phyloP scores from a whole-genome alignment of 306 rosid species.

The Quercus mongolica region DNA sequence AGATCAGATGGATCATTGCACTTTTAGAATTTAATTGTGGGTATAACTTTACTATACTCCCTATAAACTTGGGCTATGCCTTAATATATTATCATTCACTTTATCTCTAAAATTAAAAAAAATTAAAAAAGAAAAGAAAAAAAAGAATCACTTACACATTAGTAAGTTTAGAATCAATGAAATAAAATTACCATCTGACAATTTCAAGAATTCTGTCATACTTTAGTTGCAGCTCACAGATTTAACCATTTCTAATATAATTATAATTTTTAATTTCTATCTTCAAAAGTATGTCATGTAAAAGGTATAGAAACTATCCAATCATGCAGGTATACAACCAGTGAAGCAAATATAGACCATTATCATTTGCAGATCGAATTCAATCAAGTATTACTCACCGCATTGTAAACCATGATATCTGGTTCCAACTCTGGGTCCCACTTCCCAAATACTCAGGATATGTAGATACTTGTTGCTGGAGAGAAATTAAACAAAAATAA shows the following conservation, averaged over 20 bases:
- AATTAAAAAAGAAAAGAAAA: too few relatives aligned
- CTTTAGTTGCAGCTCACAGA: too few relatives aligned
- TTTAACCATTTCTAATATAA: too few relatives aligned
- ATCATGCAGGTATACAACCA: neutral
- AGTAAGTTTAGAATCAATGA: neutral
- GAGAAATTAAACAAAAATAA: slow-evolving; percentile 21
- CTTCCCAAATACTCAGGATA: slow-evolving; percentile 78
- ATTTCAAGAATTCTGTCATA: neutral
- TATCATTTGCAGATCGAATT: slow-evolving; percentile 6
- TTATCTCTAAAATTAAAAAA: too few relatives aligned
- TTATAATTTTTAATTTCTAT: neutral
- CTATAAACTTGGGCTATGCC: too few relatives aligned
- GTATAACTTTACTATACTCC: too few relatives aligned
- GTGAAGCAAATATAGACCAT: neutral
- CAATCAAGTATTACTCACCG: slow-evolving; percentile 49
- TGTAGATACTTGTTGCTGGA: slow-evolving; percentile 85
- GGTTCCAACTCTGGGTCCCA: slow-evolving; percentile 96
- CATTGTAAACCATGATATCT: slow-evolving; percentile 72
- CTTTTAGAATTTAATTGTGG: too few relatives aligned
- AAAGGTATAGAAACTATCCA: neutral
- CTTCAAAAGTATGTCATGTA: neutral
- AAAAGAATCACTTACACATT: neutral
- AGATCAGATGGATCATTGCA: too few relatives aligned
- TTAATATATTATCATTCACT: too few relatives aligned
- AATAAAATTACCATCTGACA: neutral